Percentiles rank a stretch among this genome's conserved stretches.
Evolutionary conservation across 2,329 filamentous ascomycete species (phyloP).

Genomic region (Hymenoscyphus salicellus): DNA sequence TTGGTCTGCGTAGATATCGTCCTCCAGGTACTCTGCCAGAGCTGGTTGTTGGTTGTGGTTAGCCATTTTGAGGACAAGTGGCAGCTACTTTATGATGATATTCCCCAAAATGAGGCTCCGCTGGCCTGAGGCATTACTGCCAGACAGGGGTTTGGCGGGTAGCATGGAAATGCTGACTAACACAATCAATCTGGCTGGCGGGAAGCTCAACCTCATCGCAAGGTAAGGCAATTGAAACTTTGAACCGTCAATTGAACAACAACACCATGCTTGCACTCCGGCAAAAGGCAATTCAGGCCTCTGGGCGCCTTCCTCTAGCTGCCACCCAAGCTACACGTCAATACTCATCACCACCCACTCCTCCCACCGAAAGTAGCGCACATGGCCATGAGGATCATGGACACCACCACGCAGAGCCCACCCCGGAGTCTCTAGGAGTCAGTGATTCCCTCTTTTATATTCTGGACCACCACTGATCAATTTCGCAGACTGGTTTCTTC

Average conservation of each 20-base stretch:
- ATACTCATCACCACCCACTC: constrained; percentile 27
- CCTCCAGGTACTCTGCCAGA: constrained; percentile 19
- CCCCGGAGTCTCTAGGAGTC: constrained; percentile 51
- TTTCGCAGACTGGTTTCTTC: constrained; percentile 46
- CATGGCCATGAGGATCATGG: constrained; percentile 20
- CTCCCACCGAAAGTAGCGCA: constrained; percentile 25
- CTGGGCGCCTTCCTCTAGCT: constrained; percentile 25
- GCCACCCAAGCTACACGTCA: constrained; percentile 18
- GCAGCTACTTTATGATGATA: constrained; percentile 13
- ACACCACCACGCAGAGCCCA: constrained; percentile 39
- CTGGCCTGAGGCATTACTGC: no score
- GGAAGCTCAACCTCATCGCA: constrained; percentile 15
- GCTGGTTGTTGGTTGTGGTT: constrained; percentile 12
- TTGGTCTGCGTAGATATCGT: constrained; percentile 27
- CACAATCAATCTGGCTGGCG: background rate
- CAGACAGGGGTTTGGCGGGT: background rate
- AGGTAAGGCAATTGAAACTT: constrained; percentile 11
- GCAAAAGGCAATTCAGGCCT: constrained; percentile 34
- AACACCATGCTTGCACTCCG: constrained; percentile 35
- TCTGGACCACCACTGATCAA: background rate
- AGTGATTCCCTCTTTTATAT: constrained; percentile 30
- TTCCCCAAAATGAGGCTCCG: background rate
- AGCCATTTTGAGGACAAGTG: constrained; percentile 35
- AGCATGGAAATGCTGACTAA: constrained; percentile 13
- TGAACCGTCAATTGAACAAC: constrained; percentile 30